Evolutionary conservation across 495 filamentous ascomycete species (phyloP).

Genomic region (Amniculicola lignicola): DNA sequence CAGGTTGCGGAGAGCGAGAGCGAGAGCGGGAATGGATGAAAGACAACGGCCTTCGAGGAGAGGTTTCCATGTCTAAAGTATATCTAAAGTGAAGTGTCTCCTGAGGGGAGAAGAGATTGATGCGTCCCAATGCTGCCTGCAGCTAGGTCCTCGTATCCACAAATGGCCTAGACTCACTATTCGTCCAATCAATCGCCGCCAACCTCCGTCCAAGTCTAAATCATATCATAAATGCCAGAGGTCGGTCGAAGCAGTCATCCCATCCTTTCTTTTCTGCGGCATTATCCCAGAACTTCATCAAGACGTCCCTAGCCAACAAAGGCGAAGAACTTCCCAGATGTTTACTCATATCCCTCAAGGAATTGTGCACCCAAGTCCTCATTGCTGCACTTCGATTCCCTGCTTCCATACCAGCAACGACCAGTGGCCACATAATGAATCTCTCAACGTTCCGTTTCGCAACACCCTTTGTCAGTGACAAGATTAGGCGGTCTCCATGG

Average conservation of each 20-base stretch:
- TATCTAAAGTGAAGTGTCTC: no score
- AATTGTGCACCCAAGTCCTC: not conserved
- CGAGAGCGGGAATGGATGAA: no score
- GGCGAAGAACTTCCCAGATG: not conserved
- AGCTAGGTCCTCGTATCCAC: no score
- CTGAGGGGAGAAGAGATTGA: no score
- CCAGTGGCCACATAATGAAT: constrained; percentile 15
- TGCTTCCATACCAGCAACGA: constrained; percentile 4
- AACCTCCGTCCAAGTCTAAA: no score
- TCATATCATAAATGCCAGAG: constrained; percentile 2
- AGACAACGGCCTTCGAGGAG: no score
- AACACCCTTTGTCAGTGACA: not conserved
- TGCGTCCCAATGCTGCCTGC: no score
- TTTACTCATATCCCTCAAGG: not conserved
- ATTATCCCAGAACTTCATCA: constrained; percentile 12
- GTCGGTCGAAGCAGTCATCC: constrained; percentile 12
- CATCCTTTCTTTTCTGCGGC: not conserved
- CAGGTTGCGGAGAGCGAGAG: no score
- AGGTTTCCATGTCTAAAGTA: no score
- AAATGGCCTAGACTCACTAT: no score
- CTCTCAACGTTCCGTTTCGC: not conserved
- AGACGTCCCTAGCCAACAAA: not conserved
- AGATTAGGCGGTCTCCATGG: not conserved
- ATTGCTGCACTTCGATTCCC: not conserved
- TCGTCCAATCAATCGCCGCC: no score